phyloP scores from a whole-genome alignment of 805 yeast species.

The Saccharomycopsis selenospora region DNA sequence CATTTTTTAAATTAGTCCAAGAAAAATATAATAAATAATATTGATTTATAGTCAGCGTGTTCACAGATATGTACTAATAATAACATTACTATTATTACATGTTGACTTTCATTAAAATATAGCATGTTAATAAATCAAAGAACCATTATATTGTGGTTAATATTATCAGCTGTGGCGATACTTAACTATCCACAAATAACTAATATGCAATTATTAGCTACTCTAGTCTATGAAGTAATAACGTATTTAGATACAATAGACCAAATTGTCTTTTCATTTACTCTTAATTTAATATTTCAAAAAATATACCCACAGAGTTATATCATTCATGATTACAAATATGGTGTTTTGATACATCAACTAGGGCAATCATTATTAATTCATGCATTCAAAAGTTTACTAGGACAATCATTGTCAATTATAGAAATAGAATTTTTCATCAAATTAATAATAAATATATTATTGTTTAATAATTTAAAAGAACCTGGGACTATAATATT shows the following conservation, averaged over 20 bases:
- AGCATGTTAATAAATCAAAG: conserved; percentile 3
- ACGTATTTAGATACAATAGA: not conserved
- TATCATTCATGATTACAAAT: too few species aligned
- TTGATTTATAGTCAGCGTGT: too few species aligned
- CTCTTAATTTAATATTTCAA: not conserved
- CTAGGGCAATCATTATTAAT: not conserved
- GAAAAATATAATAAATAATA: too few species aligned
- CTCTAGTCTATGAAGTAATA: not conserved
- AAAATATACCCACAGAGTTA: not conserved
- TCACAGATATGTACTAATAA: too few species aligned
- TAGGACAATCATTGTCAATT: conserved; percentile 5
- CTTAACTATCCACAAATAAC: not conserved
- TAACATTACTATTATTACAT: too few species aligned
- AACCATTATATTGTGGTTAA: not conserved
- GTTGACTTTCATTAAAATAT: too few species aligned
- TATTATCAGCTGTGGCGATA: not conserved
- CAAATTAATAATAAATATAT: conserved; percentile 1
- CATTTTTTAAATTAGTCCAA: too few species aligned
- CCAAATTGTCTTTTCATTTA: not conserved
- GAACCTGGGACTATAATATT: not conserved
- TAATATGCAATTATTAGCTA: not conserved
- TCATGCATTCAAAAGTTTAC: not conserved
- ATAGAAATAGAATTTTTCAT: conserved; percentile 11
- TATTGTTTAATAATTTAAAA: not conserved
- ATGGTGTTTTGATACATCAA: not conserved